Evolutionary conservation across 495 filamentous ascomycete genomes (phyloP).

Genomic region (Hyphodiscus hymeniophilus): DNA sequence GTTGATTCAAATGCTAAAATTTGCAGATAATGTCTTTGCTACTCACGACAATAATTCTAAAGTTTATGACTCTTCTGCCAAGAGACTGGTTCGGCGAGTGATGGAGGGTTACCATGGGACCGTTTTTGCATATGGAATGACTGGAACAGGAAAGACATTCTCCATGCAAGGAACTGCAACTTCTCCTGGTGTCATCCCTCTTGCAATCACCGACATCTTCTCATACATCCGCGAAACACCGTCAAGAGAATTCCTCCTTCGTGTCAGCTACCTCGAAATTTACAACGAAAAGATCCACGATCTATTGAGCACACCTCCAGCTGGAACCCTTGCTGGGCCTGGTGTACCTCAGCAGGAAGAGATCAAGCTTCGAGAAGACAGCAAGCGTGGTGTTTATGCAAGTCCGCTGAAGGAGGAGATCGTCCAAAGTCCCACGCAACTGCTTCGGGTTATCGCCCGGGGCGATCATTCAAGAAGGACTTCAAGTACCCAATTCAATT

Average conservation of each 20-base stretch:
- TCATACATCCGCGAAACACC: slow-evolving; percentile 97
- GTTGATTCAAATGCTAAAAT: neutral
- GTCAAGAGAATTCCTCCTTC: slow-evolving; percentile 84
- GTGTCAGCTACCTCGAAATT: slow-evolving; percentile 97
- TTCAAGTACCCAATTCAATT: slow-evolving; percentile 91
- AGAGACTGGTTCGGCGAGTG: slow-evolving; percentile 87
- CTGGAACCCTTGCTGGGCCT: slow-evolving; percentile 36
- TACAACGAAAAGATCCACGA: slow-evolving; percentile 99
- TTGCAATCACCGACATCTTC: slow-evolving; percentile 98
- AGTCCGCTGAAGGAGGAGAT: slow-evolving; percentile 97
- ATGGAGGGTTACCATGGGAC: slow-evolving; percentile 99
- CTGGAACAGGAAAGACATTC: slow-evolving; percentile 96
- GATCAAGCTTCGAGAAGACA: slow-evolving; percentile 93
- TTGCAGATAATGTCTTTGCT: slow-evolving; percentile 86
- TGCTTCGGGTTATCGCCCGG: slow-evolving; percentile 88
- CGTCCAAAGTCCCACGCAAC: slow-evolving; percentile 92
- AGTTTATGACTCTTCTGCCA: slow-evolving; percentile 90
- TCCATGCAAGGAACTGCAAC: slow-evolving; percentile 98
- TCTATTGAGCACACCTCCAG: slow-evolving; percentile 65
- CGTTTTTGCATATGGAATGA: slow-evolving; percentile 99
- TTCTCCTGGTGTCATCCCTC: slow-evolving; percentile 92
- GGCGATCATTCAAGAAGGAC: slow-evolving; percentile 86
- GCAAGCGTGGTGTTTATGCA: slow-evolving; percentile 92
- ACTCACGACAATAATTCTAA: slow-evolving; percentile 85
- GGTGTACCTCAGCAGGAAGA: slow-evolving; percentile 58